phyloP scores from a whole-genome alignment of 2,329 filamentous ascomycete genomes.

The Fusarium longipes region DNA sequence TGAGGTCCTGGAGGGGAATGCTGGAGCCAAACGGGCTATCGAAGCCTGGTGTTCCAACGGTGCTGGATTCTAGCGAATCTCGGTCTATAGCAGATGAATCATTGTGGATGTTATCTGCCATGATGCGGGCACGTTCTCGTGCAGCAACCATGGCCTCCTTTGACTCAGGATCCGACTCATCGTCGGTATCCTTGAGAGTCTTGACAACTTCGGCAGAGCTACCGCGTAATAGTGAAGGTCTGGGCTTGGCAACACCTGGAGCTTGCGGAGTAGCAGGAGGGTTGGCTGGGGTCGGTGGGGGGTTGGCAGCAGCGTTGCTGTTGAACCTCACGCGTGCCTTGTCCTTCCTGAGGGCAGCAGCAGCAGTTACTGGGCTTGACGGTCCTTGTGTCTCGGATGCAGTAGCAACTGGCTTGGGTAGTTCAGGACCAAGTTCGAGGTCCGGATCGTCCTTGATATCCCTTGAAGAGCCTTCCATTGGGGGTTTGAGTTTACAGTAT shows the following conservation, averaged over 20 bases:
- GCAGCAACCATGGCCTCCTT: conserved; percentile 54
- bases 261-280: conserved; percentile 19
- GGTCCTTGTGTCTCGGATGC: conserved; percentile 21
- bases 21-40: conserved; percentile 40
- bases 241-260: conserved; percentile 44
- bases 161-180: conserved; percentile 48
- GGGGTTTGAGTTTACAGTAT: not conserved
- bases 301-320: conserved; percentile 55
- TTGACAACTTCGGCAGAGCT: conserved; percentile 55
- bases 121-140: conserved; percentile 56
- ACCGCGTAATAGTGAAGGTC: conserved; percentile 58
- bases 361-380: conserved; percentile 22
- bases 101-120: conserved; percentile 55
- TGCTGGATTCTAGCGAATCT: conserved; percentile 54
- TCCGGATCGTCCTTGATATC: conserved; percentile 40
- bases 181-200: conserved; percentile 40
- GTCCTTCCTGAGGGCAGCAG: conserved; percentile 51
- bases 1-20: conserved; percentile 51
- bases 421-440: conserved; percentile 30
- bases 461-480: conserved; percentile 40
- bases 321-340: conserved; percentile 63
- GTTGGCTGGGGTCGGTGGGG: conserved; percentile 33
- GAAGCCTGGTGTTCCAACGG: conserved; percentile 44
- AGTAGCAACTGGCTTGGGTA: conserved; percentile 7
- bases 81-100: conserved; percentile 51